Conservation (phyloP, 306 rosid species). For the Acacia crassicarpa region DNA sequence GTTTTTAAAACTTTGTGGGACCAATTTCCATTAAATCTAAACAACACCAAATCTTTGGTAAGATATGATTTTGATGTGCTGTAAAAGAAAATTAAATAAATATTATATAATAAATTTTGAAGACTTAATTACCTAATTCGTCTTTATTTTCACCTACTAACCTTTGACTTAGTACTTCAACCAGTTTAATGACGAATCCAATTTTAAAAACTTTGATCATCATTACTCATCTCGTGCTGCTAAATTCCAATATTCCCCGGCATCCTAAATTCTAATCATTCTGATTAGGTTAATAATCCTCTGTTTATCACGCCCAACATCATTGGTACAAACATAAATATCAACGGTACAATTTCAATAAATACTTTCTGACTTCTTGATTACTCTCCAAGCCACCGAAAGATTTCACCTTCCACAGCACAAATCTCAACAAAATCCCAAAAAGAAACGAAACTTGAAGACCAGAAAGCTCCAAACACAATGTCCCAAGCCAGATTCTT, state of each 20-base stretch:
- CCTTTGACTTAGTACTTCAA: no score
- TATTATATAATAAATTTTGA: no score
- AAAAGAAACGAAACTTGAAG: neutral
- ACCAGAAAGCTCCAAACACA: slow-evolving; percentile 30
- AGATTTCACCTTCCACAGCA: slow-evolving; percentile 28
- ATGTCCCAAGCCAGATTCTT: slow-evolving; percentile 54
- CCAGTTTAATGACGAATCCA: no score
- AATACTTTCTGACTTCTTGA: neutral
- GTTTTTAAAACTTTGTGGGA: no score
- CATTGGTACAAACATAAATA: neutral
- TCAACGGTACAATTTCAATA: neutral
- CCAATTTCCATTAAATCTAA: no score
- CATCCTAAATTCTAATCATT: neutral
- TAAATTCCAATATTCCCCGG: neutral
- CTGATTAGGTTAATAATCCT: neutral
- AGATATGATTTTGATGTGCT: no score
- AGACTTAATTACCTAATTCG: no score
- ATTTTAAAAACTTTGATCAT: no score
- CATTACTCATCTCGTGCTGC: neutral
- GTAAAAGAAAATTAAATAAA: no score
- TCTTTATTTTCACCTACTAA: no score
- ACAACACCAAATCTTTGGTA: no score
- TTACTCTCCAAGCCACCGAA: slow-evolving; percentile 42
- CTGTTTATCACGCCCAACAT: neutral
- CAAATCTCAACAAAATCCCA: slow-evolving; percentile 8